Evolutionary conservation across 108 stramenopile genomes (phyloP), one percentile per base, ranked within the genome.

Genomic region (Asterionellopsis glacialis): DNA sequence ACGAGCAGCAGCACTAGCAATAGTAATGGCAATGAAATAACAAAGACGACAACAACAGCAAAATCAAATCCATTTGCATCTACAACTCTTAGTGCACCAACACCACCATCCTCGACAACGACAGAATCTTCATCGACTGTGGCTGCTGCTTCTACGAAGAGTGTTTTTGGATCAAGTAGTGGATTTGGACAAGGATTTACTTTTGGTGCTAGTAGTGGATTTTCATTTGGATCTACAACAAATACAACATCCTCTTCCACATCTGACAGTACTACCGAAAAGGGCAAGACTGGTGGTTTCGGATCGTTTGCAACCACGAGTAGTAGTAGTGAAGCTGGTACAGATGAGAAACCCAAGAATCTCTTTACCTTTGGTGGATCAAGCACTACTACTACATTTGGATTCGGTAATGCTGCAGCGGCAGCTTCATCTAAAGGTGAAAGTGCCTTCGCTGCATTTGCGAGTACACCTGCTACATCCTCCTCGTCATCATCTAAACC

Each of bases 111-210:
- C 45, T 7, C n/a, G 16, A 47, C 45, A 19, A 47, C 45, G 19
- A 16, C 45, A 19, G 45, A 21, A 2, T 19, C n/a, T 47, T 16
- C 45, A 1, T 47, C 22, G 1, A 10, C 55, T 11, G 12, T 14
- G 13, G 16, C 38, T 18, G 25, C 38, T 12, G 41, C 56, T 3
- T 39, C 16, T 2, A 57, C 56, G 6, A 57, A 39, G 5, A 16
- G 19, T 2, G 18, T 26, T 7, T 16, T 21, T 48, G 19, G 16
- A 16, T 16, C 47, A 2, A 48, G 21, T 48, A 48, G 6, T 52
- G 67, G 64, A 11, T 67, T 67, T 62, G 55, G 38, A 43, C 38
- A 25, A 7, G 50, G 62, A 23, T 43, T 33, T 41, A 3, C 39
- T 9, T 2, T 9, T 48, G 19, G 4, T 4, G 47, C 6, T 9